These are phyloP conservation scores for Syzygium syzygioides DNA, from an alignment of 441 rosid species.

Conservation along the genomic window DNA sequence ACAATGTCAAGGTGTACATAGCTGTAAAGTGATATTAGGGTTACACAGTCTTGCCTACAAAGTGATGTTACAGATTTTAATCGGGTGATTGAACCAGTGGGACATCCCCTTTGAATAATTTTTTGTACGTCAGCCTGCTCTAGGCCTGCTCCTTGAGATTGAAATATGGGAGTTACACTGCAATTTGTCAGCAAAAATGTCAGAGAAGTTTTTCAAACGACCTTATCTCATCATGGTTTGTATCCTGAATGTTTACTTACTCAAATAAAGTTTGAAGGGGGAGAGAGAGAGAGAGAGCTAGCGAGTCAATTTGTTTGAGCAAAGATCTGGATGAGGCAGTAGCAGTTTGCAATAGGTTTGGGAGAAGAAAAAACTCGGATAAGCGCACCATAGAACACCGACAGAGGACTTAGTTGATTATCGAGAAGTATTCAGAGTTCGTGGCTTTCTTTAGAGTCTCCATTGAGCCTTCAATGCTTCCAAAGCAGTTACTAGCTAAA, in stretches of 20 bases:
- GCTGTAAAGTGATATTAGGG: not conserved
- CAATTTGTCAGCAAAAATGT: not conserved
- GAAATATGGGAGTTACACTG: not conserved
- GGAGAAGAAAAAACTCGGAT: not conserved
- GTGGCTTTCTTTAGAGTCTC: not conserved
- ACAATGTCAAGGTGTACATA: not conserved
- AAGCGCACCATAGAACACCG: not conserved
- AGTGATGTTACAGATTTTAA: not conserved
- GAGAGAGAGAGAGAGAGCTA: not conserved
- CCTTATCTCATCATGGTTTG: not conserved
- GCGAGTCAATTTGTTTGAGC: not conserved
- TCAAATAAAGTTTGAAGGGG: not conserved
- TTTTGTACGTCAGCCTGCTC: not conserved
- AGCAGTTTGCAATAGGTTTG: not conserved
- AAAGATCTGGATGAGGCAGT: not conserved
- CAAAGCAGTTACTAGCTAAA: not conserved
- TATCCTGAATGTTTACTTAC: not conserved
- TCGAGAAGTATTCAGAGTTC: not conserved
- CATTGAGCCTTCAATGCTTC: not conserved
- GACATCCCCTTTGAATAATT: not conserved
- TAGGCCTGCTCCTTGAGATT: not conserved
- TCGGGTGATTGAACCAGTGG: not conserved
- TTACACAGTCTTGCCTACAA: not conserved
- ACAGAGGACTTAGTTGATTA: not conserved
- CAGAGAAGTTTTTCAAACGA: not conserved